phyloP scores from a whole-genome alignment of 345 rosid genomes.

The Stellera chamaejasme region DNA sequence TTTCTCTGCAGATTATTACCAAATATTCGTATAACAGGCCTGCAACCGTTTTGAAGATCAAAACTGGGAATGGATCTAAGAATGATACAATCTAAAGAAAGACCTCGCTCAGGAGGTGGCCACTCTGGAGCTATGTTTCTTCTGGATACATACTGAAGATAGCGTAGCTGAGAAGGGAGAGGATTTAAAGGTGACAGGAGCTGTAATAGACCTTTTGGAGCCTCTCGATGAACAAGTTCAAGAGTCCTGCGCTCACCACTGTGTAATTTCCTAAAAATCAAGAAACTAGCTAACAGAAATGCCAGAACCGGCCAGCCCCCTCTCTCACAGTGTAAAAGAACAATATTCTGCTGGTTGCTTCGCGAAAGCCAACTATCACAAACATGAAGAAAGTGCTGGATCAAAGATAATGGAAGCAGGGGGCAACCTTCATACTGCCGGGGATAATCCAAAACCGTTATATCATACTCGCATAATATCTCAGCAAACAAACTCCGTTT shows the following conservation, averaged over 20 bases:
- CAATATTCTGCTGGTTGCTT: slow-evolving; percentile 63
- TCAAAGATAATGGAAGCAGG: slow-evolving; percentile 69
- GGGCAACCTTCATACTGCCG: slow-evolving; percentile 97
- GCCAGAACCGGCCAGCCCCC: slow-evolving; percentile 99
- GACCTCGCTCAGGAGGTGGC: slow-evolving; percentile 97
- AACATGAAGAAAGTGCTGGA: slow-evolving; percentile 85
- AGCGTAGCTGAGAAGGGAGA: slow-evolving; percentile 91
- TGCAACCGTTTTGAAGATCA: slow-evolving; percentile 84
- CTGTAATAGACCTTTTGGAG: slow-evolving; percentile 90
- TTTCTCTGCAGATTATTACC: slow-evolving; percentile 59
- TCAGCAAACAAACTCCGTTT: slow-evolving; percentile 65
- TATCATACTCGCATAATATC: slow-evolving; percentile 66
- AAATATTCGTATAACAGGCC: slow-evolving; percentile 89
- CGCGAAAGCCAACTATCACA: slow-evolving; percentile 84
- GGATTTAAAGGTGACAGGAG: slow-evolving; percentile 93
- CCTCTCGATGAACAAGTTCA: slow-evolving; percentile 87
- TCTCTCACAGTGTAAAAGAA: slow-evolving; percentile 90
- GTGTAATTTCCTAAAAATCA: slow-evolving; percentile 75
- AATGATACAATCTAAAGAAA: slow-evolving; percentile 88
- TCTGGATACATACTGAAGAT: slow-evolving; percentile 90
- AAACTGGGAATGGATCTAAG: slow-evolving; percentile 86
- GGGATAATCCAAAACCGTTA: slow-evolving; percentile 82
- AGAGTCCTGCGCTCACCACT: slow-evolving; percentile 81
- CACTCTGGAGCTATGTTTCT: slow-evolving; percentile 83
- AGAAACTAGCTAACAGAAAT: slow-evolving; percentile 67